Base-by-base conservation (phyloP, 192 early-diverging fungal genomes). In the Podila epicladia region DNA sequence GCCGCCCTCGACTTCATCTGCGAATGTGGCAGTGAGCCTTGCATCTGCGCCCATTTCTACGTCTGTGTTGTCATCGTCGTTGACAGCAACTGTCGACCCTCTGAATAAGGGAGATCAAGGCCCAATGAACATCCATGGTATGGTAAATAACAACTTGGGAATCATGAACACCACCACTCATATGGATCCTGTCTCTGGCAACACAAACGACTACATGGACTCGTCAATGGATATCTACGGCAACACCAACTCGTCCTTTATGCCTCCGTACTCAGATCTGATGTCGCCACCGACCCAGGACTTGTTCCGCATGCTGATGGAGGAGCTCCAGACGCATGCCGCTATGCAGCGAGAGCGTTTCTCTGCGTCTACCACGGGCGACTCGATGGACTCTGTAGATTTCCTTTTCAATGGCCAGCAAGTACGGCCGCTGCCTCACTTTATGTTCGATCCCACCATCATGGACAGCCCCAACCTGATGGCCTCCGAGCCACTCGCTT, bases 311-410 rank as follows among this genome's bases (percentile, higher is more conserved):
- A 64, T 69, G 32, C 50, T 80, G 32, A 72, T 80, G 62, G 77
- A 80, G 41, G 77, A 80, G 49, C 35, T 80, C 24, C 67, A 80
- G 26, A 31, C 77, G 9, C 66, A 73, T 38, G 71, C 71, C 4
- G 51, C 71, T 15, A 69, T 69, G 32, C 77, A 80, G 38, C 70
- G 77, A 13, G 75, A 79, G 72, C 71, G 71, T 53, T 80, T 69
- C 71, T 80, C 64, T 65, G 20, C 77, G 0, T 65, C 61, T 1
- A 80, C 77, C 8, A 65, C 62, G 28, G 71, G 67, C 41, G 62
- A 58, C 49, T 51, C 71, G 13, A 80, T 80, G 66, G 75, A 71
- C 48, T 78, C 75, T 13, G 75, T 78, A 28, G 63, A 72, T 9
- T 80, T 80, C 26, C 33, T 80, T 11, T 80, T 73, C 62, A 64